Evolutionary conservation across 2,329 filamentous ascomycete species (phyloP), one percentile per base, ranked within the genome.

Genomic region (Teratosphaeria zuluensis): DNA sequence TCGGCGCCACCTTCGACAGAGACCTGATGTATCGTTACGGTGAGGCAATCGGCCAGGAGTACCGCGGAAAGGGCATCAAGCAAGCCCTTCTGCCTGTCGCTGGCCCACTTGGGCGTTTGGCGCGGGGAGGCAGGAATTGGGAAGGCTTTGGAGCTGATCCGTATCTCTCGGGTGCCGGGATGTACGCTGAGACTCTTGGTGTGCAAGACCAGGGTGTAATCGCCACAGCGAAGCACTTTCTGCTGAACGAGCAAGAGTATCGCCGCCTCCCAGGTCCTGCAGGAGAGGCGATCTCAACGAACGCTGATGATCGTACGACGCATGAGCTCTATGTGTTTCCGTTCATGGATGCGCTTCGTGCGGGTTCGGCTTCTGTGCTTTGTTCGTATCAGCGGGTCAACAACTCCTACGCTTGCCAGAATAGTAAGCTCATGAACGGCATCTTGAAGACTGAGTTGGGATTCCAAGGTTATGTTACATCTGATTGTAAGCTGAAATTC

Each of bases 191-290:
- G 35, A 42, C 35, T 12, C 35, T 42, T 14, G 35, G 35, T 42
- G 35, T 90, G 2, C 89, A 94, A 69, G 84, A 86, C 28, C 85
- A 84, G 61, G 85, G 87, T 0, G 81, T 95, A 38, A 85, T 86
- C 7, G 88, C 89, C 11, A 90, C 89, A 0, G 84, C 92, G 64
- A 94, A 94, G 76, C 89, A 87, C 70, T 89, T 87, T 61, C 84
- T 86, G 19, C 84, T 79, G n/a, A 89, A 89, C 59, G 87, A 89
- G 69, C 84, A 88, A 68, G 87, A 90, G 71, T 88, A 87, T 0
- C 76, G 84, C 67, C 80, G 86, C 56, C 8, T 14, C 12, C 35
- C 35, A 42, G 35, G 35, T 16, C 9, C 14, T 42, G 35, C 35
- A 16, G 35, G 35, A 42, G 76, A 86, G 64, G 85, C 81, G 0